Percentiles rank a stretch among this genome's conserved stretches.
Evolutionary conservation across 768 basidiomycete species (phyloP).

Genomic region (Boletales sp.): DNA sequence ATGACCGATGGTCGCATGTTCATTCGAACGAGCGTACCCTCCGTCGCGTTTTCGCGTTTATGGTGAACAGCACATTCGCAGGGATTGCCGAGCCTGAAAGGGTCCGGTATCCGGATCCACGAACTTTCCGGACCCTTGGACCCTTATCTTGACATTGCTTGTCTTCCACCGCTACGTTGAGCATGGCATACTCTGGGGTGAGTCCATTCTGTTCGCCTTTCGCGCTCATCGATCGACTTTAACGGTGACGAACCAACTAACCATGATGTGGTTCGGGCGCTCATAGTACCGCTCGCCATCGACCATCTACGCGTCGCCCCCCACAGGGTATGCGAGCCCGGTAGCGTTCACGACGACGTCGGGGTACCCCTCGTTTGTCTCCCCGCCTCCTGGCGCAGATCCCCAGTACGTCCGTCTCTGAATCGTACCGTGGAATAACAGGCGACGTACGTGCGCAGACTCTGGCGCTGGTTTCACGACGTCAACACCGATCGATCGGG

Average conservation of each 20-base stretch:
- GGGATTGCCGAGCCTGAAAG: too few relatives aligned
- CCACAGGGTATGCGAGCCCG: conserved; percentile 4
- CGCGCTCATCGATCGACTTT: conserved; percentile 7
- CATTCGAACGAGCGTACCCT: too few relatives aligned
- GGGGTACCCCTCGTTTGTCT: conserved; percentile 16
- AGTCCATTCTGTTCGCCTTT: background rate
- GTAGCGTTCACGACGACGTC: background rate
- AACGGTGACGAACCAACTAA: background rate
- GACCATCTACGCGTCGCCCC: conserved; percentile 3
- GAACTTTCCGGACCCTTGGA: too few relatives aligned
- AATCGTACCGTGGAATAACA: too few relatives aligned
- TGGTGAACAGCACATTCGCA: too few relatives aligned
- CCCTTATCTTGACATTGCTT: too few relatives aligned
- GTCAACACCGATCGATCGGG: conserved; percentile 73
- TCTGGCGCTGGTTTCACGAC: conserved; percentile 70
- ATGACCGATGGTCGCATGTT: too few relatives aligned
- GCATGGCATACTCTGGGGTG: too few relatives aligned
- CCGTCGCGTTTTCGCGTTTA: too few relatives aligned
- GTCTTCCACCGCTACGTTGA: too few relatives aligned
- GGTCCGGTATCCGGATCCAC: too few relatives aligned
- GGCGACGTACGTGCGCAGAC: conserved; percentile 32
- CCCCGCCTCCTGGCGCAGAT: conserved; percentile 55
- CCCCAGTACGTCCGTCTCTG: conserved; percentile 53
- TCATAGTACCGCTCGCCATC: conserved; percentile 10
- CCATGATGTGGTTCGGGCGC: too few relatives aligned